phyloP scores from a whole-genome alignment of 768 basidiomycete genomes.

The Rhodosporidiobolus sp. region DNA sequence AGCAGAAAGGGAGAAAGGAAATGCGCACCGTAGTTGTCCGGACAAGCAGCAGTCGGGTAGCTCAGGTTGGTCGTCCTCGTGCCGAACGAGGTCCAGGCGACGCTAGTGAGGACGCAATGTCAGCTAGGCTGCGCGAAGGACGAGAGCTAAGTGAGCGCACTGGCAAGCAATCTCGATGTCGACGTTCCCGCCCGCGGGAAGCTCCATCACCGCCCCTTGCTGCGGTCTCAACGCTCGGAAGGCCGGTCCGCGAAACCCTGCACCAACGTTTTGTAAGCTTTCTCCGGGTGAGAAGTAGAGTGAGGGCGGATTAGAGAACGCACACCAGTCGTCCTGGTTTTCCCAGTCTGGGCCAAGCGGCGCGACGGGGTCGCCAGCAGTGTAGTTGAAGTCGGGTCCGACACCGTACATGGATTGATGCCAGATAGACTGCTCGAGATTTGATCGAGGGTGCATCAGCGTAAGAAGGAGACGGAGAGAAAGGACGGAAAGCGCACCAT shows the following conservation, averaged over 20 bases:
- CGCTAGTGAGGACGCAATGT: neutral
- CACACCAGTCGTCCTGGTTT: constrained; percentile 33
- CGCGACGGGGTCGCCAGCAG: neutral
- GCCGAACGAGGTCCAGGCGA: constrained; percentile 40
- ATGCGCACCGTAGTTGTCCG: constrained; percentile 39
- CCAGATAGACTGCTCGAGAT: neutral
- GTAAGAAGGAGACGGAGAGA: too few relatives aligned
- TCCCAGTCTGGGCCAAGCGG: constrained; percentile 17
- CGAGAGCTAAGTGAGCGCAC: neutral
- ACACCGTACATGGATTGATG: constrained; percentile 35
- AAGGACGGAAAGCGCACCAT: too few relatives aligned
- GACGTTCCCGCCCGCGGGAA: constrained; percentile 40
- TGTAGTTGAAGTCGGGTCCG: neutral
- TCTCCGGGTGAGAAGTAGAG: neutral
- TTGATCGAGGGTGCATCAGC: too few relatives aligned
- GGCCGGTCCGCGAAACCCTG: constrained; percentile 10
- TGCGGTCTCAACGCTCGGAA: constrained; percentile 16
- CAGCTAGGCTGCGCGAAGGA: too few relatives aligned
- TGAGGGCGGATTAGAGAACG: neutral
- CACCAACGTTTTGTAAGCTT: too few relatives aligned
- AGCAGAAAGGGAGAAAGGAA: neutral
- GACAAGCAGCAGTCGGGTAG: constrained; percentile 33
- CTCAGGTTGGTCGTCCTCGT: constrained; percentile 11
- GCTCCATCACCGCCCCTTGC: constrained; percentile 30
- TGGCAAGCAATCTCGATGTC: constrained; percentile 44